These are phyloP conservation scores for Piloderma croceum DNA, from an alignment of 768 basidiomycete genomes.

Conservation along the genomic window DNA sequence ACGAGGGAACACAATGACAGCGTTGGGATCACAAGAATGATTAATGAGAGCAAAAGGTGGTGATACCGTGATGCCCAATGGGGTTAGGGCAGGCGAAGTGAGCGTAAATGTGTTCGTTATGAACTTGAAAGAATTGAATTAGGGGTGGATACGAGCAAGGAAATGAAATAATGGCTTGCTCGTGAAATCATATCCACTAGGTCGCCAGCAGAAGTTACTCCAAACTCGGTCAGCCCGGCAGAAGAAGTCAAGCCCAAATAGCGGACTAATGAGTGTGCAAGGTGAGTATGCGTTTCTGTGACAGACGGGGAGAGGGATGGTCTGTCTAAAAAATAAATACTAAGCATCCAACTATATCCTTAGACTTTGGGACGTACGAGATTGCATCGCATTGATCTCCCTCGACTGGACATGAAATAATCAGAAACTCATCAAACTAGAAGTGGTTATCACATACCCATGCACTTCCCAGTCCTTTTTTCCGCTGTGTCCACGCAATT, in stretches of 20 bases:
- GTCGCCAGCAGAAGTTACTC: conserved; percentile 52
- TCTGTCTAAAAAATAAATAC: conserved; percentile 43
- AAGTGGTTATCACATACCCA: conserved; percentile 46
- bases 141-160: not conserved
- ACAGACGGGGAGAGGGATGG: conserved; percentile 41
- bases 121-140: conserved; percentile 48
- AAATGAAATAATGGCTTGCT: conserved; percentile 34
- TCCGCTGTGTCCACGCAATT: conserved; percentile 61
- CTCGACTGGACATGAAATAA: conserved; percentile 37
- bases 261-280: conserved; percentile 69
- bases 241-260: conserved; percentile 61
- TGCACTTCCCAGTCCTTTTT: conserved; percentile 43
- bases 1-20: conserved; percentile 85
- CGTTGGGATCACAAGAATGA: conserved; percentile 86
- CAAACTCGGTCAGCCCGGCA: conserved; percentile 51
- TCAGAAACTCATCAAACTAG: conserved; percentile 1
- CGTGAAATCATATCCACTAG: conserved; percentile 69
- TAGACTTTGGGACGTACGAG: conserved; percentile 45
- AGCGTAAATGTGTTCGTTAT: conserved; percentile 88
- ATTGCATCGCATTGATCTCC: conserved; percentile 68
- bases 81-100: conserved; percentile 68
- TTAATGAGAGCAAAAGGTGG: conserved; percentile 79
- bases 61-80: conserved; percentile 81
- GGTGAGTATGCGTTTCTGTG: conserved; percentile 55
- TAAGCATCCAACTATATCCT: not conserved